Base-by-base conservation (phyloP, 768 basidiomycete species). In the Clitopilus passeckerianus region DNA sequence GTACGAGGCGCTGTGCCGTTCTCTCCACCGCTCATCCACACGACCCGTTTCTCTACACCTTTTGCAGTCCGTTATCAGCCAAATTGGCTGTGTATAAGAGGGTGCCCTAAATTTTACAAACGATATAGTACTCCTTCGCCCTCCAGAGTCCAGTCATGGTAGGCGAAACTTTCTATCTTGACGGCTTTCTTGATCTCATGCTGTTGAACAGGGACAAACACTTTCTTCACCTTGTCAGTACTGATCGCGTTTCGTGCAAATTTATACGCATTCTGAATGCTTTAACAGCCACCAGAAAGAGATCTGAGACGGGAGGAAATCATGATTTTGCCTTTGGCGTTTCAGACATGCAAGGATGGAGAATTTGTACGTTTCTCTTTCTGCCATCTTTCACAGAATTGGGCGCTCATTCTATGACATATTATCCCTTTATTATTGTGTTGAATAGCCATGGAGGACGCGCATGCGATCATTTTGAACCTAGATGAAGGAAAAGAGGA, bases 261-360 rank as follows among this genome's bases (percentile, higher is more conserved):
- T 33, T 18, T 61, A 52, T 43, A 57, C 55, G 56, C 62, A 54
- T 69, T 60, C 63, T 57, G 55, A 53, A 44, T 50, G 6, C 61
- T 64, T 35, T 59, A 60, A 35, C 66, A 95, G 93, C 86, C 20
- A 94, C 90, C 57, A 83, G 84, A 64, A 99, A 98, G 81, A 83
- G 80, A 69, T 87, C 92, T 5, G 82, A 86, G 65, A 72, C 79
- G 20, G 94, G 91, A 44, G 79, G 77, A 63, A 87, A 93, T 83
- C 80, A 77, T 61, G 83, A 83, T 59, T 87, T 83, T 72, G 67
- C 80, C 52, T 98, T 87, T 73, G 89, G 84, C 6, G 82, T 97
- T 44, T 88, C 91, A 52, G 95, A 98, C 75, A 98, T 98, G 96
- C 97, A 99, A 74, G 97, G 97, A 67, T 99, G 97, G 97, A 82